These are phyloP conservation scores for Cucurbita pepo DNA, from an alignment of 306 rosid genomes.

Conservation along the genomic window DNA sequence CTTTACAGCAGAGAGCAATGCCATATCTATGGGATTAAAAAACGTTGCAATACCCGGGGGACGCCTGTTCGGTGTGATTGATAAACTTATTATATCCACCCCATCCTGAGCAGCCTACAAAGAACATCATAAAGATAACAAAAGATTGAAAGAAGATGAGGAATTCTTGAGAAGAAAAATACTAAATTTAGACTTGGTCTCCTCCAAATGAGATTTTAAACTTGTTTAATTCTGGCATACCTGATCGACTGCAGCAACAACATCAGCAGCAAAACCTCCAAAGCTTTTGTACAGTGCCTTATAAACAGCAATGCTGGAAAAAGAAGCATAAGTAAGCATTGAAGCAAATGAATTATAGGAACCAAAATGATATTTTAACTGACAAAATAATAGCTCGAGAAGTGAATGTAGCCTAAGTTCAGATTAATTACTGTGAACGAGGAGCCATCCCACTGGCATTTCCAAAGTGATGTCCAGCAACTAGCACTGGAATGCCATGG, in stretches of 20 bases:
- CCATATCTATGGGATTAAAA: conserved; percentile 97
- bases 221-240: conserved; percentile 13
- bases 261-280: conserved; percentile 99
- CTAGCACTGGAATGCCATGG: conserved; percentile 92
- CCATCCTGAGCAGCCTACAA: conserved; percentile 93
- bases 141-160: background rate
- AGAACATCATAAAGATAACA: background rate
- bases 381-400: background rate
- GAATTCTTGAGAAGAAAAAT: background rate
- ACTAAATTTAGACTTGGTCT: too few species aligned
- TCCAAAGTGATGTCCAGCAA: conserved; percentile 87
- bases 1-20: conserved; percentile 80
- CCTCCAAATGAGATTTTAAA: too few species aligned
- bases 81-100: conserved; percentile 75
- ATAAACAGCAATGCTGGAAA: conserved; percentile 77
- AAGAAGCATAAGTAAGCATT: conserved; percentile 13
- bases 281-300: conserved; percentile 92
- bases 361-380: too few species aligned
- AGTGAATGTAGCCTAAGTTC: background rate
- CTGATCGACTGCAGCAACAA: conserved; percentile 97
- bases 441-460: conserved; percentile 99
- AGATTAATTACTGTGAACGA: conserved; percentile 75
- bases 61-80: conserved; percentile 90
- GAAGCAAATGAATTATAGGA: background rate
- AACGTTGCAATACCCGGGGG: conserved; percentile 96